Percentiles rank a stretch among this genome's conserved stretches.
These are phyloP conservation scores for Lachancea meyersii DNA, from an alignment of 805 yeast genomes.

Conservation along the genomic window DNA sequence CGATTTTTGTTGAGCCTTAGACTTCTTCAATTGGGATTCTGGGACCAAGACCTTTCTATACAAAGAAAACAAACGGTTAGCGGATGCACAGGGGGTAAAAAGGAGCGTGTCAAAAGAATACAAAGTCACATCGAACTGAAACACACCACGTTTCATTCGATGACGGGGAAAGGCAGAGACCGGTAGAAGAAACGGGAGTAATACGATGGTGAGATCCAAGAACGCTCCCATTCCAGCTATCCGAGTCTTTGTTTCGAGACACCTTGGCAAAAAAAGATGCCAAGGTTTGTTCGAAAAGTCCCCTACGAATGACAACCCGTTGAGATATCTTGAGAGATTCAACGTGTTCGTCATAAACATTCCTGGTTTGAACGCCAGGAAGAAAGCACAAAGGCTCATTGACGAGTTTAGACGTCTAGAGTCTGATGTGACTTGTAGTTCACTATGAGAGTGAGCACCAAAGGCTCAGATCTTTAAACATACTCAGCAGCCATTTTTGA, in stretches of 20 bases:
- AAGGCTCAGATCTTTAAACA: conserved; percentile 18
- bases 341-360: too few species aligned
- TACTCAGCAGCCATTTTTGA: conserved; percentile 36
- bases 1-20: conserved; percentile 71
- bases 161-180: conserved; percentile 35
- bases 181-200: conserved; percentile 19
- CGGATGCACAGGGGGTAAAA: not conserved
- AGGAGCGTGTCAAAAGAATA: conserved; percentile 5
- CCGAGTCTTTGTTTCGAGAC: conserved; percentile 23
- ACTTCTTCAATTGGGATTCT: conserved; percentile 81
- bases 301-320: conserved; percentile 24
- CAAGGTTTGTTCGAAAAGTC: conserved; percentile 17
- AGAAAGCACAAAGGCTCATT: not conserved
- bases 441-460: not conserved
- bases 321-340: too few species aligned
- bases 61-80: conserved; percentile 3
- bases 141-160: conserved; percentile 37
- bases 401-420: not conserved
- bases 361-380: too few species aligned
- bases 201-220: conserved; percentile 8
- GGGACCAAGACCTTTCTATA: conserved; percentile 48
- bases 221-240: conserved; percentile 7
- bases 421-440: conserved; percentile 23
- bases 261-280: not conserved
- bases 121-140: conserved; percentile 37